These are phyloP conservation scores for Hypsizygus marmoreus DNA, from an alignment of 768 basidiomycete genomes.

Conservation along the genomic window DNA sequence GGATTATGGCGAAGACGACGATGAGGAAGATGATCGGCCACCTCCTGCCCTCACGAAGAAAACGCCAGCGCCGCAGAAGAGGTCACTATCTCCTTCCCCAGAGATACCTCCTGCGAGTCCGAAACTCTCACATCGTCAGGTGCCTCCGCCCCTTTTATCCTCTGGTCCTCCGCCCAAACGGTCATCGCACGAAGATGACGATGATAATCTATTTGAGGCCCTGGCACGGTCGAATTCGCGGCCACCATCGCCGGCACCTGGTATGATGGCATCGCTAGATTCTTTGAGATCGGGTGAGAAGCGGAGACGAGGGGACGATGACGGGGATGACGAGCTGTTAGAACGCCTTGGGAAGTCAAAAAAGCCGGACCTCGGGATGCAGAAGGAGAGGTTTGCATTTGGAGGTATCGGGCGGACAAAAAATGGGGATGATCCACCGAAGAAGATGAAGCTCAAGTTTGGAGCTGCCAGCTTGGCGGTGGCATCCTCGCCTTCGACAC, in stretches of 20 bases:
- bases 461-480: slow-evolving; percentile 47
- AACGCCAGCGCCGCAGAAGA: slow-evolving; percentile 9
- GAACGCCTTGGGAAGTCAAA: slow-evolving; percentile 65
- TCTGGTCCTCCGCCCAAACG: slow-evolving; percentile 47
- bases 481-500: slow-evolving; percentile 37
- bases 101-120: slow-evolving; percentile 38
- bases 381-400: slow-evolving; percentile 37
- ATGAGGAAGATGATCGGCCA: slow-evolving; percentile 36
- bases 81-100: slow-evolving; percentile 30
- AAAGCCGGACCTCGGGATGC: slow-evolving; percentile 50
- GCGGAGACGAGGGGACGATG: slow-evolving; percentile 69
- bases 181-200: slow-evolving; percentile 49
- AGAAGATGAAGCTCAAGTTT: slow-evolving; percentile 78
- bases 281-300: slow-evolving; percentile 66
- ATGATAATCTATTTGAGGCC: slow-evolving; percentile 60
- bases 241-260: slow-evolving; percentile 40
- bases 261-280: slow-evolving; percentile 34
- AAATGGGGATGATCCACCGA: slow-evolving; percentile 57
- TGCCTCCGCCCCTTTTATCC: slow-evolving; percentile 26
- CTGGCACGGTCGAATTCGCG: slow-evolving; percentile 44
- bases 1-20: slow-evolving; percentile 80
- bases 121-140: slow-evolving; percentile 39
- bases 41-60: slow-evolving; percentile 4
- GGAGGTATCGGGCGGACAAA: slow-evolving; percentile 36
- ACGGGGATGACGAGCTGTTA: slow-evolving; percentile 68